phyloP scores from a whole-genome alignment of 2,329 filamentous ascomycete species.

The Sporothrix globosa region DNA sequence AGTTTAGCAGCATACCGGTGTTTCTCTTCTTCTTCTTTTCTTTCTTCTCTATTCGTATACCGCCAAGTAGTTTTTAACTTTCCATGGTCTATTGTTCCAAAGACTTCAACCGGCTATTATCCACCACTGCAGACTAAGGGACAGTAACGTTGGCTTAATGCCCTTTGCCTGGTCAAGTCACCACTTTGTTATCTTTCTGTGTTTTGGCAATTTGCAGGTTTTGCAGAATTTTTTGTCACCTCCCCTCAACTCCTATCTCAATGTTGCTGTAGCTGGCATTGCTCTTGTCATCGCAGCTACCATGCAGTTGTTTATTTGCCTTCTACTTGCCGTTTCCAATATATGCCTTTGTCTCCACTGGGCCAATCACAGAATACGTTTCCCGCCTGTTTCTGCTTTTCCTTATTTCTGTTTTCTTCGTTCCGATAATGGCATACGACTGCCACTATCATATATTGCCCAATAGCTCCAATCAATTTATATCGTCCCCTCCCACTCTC shows the following conservation, averaged over 20 bases:
- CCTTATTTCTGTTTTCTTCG: not conserved
- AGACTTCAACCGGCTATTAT: constrained; percentile 1
- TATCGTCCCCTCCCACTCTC: not conserved
- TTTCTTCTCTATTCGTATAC: too few relatives aligned
- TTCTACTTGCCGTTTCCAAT: constrained; percentile 6
- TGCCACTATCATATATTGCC: not conserved
- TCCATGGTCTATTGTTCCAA: too few relatives aligned
- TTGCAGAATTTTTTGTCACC: not conserved
- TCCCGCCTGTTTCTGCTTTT: not conserved
- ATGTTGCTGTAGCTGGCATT: not conserved
- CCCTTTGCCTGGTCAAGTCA: too few relatives aligned
- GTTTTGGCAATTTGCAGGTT: not conserved
- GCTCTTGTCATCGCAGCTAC: not conserved
- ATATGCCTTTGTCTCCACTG: not conserved
- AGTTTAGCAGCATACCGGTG: too few relatives aligned
- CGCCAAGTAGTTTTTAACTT: too few relatives aligned
- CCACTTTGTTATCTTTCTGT: not conserved
- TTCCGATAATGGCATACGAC: not conserved
- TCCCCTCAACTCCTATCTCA: not conserved
- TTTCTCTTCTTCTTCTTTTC: too few relatives aligned
- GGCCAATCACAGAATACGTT: constrained; percentile 24
- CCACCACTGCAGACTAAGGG: not conserved
- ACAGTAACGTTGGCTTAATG: not conserved
- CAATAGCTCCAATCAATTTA: not conserved
- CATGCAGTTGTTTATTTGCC: not conserved